These are phyloP conservation scores for Magnusiomyces sp. DNA, from an alignment of 1,139 yeast genomes.

Conservation along the genomic window DNA sequence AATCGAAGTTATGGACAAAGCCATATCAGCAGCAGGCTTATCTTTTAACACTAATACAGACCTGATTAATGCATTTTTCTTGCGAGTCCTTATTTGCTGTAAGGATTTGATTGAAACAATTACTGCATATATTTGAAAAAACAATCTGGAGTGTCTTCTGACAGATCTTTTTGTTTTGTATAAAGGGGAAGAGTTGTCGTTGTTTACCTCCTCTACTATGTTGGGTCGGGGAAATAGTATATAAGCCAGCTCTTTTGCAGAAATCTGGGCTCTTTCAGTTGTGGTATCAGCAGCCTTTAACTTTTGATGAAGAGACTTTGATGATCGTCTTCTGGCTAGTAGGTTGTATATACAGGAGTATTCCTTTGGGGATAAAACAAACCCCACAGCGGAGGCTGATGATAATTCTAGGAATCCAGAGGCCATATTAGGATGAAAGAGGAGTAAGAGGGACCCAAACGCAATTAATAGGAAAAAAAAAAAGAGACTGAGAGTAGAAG, in stretches of 20 bases:
- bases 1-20: slow-evolving; percentile 23
- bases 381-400: slow-evolving; percentile 5
- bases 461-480: not conserved
- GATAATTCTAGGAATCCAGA: slow-evolving; percentile 3
- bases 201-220: not conserved
- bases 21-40: slow-evolving; percentile 19
- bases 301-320: not conserved
- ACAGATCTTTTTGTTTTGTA: not conserved
- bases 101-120: slow-evolving; percentile 20
- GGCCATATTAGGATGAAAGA: not conserved
- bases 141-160: slow-evolving; percentile 22
- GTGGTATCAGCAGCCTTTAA: not conserved
- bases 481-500: not conserved
- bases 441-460: not conserved
- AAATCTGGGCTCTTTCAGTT: not conserved
- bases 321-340: not conserved
- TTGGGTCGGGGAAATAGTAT: slow-evolving; percentile 2
- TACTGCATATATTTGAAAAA: slow-evolving; percentile 23
- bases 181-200: not conserved
- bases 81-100: slow-evolving; percentile 12
- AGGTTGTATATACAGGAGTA: not conserved
- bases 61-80: slow-evolving; percentile 8
- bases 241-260: slow-evolving; percentile 3
- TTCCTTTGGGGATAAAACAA: slow-evolving; percentile 2
- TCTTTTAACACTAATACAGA: slow-evolving; percentile 8